Conservation (phyloP, 2,329 filamentous ascomycete genomes). For the Penicillium sp. region DNA sequence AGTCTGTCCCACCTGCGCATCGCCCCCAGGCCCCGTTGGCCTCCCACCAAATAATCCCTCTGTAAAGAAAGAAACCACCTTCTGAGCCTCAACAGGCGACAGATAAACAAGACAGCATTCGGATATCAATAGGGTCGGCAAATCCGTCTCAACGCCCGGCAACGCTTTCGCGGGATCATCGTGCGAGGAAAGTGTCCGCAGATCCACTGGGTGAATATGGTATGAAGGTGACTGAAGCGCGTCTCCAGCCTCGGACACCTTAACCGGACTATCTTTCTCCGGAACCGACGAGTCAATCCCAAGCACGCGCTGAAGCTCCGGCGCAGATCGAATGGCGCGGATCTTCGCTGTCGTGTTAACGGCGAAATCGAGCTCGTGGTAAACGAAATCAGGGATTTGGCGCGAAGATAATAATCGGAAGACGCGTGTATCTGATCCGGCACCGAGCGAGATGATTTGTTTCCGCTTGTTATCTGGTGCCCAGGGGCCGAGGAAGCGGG, state of each 20-base stretch:
- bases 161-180: constrained; percentile 28
- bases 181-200: constrained; percentile 57
- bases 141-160: constrained; percentile 52
- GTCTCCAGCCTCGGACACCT: constrained; percentile 41
- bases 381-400: constrained; percentile 58
- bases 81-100: constrained; percentile 61
- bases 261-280: constrained; percentile 28
- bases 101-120: constrained; percentile 97
- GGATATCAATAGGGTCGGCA: constrained; percentile 84
- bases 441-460: constrained; percentile 90
- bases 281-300: constrained; percentile 26
- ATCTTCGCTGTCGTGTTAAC: constrained; percentile 71
- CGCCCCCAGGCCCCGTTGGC: constrained; percentile 16
- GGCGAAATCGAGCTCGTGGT: constrained; percentile 92
- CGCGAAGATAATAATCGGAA: constrained; percentile 67
- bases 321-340: constrained; percentile 37
- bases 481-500: constrained; percentile 62
- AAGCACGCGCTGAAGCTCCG: constrained; percentile 33
- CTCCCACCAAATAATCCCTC: constrained; percentile 47
- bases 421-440: constrained; percentile 87
- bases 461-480: constrained; percentile 30
- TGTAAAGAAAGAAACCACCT: constrained; percentile 67
- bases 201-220: constrained; percentile 67
- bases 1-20: constrained; percentile 13
- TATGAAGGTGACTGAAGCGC: constrained; percentile 51